Conservation (phyloP, 2,329 filamentous ascomycete genomes). For the Curvularia lunata region DNA sequence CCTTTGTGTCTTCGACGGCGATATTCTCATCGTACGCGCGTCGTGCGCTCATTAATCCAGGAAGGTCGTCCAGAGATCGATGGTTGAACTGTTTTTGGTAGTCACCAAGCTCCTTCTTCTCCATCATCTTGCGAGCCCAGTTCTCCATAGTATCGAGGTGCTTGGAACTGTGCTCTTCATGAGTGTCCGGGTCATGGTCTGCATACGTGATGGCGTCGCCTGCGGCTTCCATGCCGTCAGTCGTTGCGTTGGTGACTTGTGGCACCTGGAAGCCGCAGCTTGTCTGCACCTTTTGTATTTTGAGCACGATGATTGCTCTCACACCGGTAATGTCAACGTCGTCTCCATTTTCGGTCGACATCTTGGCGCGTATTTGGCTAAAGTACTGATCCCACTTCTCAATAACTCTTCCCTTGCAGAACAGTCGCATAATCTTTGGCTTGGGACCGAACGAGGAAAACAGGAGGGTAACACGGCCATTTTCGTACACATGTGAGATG, state of each 20-base stretch:
- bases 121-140: conserved; percentile 58
- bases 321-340: conserved; percentile 33
- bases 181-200: conserved; percentile 25
- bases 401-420: conserved; percentile 65
- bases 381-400: conserved; percentile 62
- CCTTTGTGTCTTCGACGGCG: conserved; percentile 52
- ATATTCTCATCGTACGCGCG: conserved; percentile 55
- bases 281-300: conserved; percentile 69
- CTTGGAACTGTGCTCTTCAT: conserved; percentile 16
- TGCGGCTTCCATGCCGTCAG: conserved; percentile 9
- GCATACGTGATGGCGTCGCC: conserved; percentile 30
- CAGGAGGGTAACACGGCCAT: conserved; percentile 75
- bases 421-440: conserved; percentile 69
- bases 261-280: conserved; percentile 72
- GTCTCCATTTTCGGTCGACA: conserved; percentile 48
- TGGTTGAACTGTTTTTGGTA: conserved; percentile 66
- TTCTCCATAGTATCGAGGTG: conserved; percentile 62
- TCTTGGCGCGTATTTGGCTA: conserved; percentile 46
- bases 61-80: conserved; percentile 32
- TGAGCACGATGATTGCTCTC: conserved; percentile 65
- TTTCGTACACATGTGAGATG: conserved; percentile 77
- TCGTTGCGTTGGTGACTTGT: conserved; percentile 47
- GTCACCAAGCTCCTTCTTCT: conserved; percentile 57
- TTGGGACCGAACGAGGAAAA: conserved; percentile 69
- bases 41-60: conserved; percentile 53